Percentiles rank a stretch among this genome's conserved stretches.
phyloP scores from a whole-genome alignment of 225 moss, liverwort and hornwort genomes.

The Ulota crispa region DNA sequence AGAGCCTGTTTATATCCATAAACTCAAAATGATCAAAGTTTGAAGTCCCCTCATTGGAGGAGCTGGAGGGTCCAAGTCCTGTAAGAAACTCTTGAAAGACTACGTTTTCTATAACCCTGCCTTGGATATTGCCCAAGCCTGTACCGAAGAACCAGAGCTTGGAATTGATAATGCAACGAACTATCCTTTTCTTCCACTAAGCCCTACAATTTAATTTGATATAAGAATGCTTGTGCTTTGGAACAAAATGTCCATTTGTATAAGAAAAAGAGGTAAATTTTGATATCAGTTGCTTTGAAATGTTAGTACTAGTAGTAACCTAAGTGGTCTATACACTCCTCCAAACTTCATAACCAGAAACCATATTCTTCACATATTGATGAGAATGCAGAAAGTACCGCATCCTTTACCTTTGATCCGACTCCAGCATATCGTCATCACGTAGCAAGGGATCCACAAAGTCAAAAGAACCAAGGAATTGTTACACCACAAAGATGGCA shows the following conservation, averaged over 20 bases:
- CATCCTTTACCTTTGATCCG: no score
- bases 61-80: not conserved
- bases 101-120: not conserved
- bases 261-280: not conserved
- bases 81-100: not conserved
- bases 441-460: not conserved
- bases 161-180: not conserved
- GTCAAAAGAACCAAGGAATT: not conserved
- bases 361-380: no score
- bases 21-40: no score
- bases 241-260: not conserved
- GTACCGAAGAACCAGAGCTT: not conserved
- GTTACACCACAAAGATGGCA: not conserved
- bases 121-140: not conserved
- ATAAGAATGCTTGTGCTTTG: not conserved
- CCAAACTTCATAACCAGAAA: no score
- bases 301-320: not conserved
- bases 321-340: no score
- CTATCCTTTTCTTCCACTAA: not conserved
- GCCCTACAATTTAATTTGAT: not conserved
- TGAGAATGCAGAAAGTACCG: no score
- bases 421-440: not conserved
- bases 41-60: no score
- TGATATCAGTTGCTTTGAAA: not conserved
- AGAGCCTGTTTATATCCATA: no score